Evolutionary conservation across 352 stramenopile genomes (phyloP).

Genomic region (Phytophthora capsici): DNA sequence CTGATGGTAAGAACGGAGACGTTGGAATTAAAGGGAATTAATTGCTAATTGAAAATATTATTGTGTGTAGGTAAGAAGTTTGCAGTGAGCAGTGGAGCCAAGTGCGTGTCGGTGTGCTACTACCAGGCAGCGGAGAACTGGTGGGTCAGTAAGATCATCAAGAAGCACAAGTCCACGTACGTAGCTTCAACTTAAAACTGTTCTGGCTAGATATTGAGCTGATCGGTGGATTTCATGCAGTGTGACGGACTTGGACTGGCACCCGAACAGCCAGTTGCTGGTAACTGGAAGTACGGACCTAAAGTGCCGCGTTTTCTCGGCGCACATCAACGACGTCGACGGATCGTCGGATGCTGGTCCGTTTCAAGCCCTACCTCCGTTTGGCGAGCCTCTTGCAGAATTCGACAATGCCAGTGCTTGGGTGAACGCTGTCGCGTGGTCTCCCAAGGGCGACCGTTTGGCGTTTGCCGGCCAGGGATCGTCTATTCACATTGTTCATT

Average conservation of each 20-base stretch:
- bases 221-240: slow-evolving; percentile 32
- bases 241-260: slow-evolving; percentile 91
- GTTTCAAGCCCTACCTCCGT: slow-evolving; percentile 77
- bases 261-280: slow-evolving; percentile 93
- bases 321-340: slow-evolving; percentile 88
- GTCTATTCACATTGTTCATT: slow-evolving; percentile 90
- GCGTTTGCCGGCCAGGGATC: slow-evolving; percentile 92
- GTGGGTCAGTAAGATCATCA: slow-evolving; percentile 97
- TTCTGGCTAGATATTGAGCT: neutral
- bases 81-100: slow-evolving; percentile 92
- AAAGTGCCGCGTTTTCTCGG: slow-evolving; percentile 94
- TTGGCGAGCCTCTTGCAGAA: slow-evolving; percentile 83
- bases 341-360: slow-evolving; percentile 65
- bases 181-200: slow-evolving; percentile 37
- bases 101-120: slow-evolving; percentile 94
- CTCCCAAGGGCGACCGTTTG: slow-evolving; percentile 85
- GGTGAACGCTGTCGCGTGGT: slow-evolving; percentile 94
- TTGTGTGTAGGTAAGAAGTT: slow-evolving; percentile 87
- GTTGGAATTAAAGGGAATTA: neutral
- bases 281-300: slow-evolving; percentile 93
- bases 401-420: slow-evolving; percentile 91
- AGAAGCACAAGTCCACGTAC: slow-evolving; percentile 96
- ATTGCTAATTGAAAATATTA: slow-evolving; percentile 9
- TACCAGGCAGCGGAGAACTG: slow-evolving; percentile 94
- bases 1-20: slow-evolving; percentile 63